Evolutionary conservation across 129 eudicot species (phyloP), one percentile per base, ranked within the genome.

Genomic region (Chrysanthemum makinoi): DNA sequence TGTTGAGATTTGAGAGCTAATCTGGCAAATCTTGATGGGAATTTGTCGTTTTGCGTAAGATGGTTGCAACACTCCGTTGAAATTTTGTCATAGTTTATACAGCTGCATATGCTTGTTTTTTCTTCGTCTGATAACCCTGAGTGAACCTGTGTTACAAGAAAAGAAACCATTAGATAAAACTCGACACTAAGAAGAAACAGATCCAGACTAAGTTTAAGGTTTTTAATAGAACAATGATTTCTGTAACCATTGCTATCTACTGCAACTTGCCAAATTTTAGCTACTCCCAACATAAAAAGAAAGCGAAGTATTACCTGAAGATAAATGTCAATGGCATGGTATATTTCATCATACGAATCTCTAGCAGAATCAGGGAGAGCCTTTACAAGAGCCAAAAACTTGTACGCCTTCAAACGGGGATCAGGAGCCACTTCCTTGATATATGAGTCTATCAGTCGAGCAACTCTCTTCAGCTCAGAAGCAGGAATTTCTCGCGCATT

Each of bases 341-440:
- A 93, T 33, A 89, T 74, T 43, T 80, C 83, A 65, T 93, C 95
- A 73, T 18, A 84, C 3, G 82, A 79, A 46, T 82, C 95, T 68
- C 95, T 77, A 44, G 95, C 83, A 5, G 82, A 85, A 67, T 93
- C 92, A 1, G 98, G 98, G 58, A 93, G 64, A 16, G 83, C 77
- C 30, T 28, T 79, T 26, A 83, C 20, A 20, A 89, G 81, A 14
- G 83, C 85, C 77, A 88, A 66, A 72, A 93, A 89, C 80, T 82
- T 93, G 0, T 81, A 85, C 4, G 91, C 80, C 77, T 87, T 84
- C 55, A 93, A 57, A 72, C 80, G 72, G 19, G 88, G 95, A 82
- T 93, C 98, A 3, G 98, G 98, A 0, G 95, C 96, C 26, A 93
- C 88, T 83, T 93, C 98, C 65, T 95, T 87, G 10, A 84, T 70